phyloP scores from a whole-genome alignment of 2,329 filamentous ascomycete genomes.

The Stromatinia cepivora region DNA sequence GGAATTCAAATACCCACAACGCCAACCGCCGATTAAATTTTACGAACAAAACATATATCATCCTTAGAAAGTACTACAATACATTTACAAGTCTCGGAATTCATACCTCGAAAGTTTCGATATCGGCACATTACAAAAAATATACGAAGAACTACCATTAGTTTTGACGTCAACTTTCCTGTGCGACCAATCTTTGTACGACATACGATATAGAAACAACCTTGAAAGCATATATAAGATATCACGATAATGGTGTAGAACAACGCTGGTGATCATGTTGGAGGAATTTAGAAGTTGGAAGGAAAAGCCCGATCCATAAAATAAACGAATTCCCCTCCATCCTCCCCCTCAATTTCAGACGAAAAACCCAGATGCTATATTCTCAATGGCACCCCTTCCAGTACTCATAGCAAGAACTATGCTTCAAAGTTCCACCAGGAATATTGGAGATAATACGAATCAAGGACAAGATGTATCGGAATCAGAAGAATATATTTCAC shows the following conservation, averaged over 20 bases:
- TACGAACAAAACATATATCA: constrained; percentile 17
- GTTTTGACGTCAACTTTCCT: constrained; percentile 10
- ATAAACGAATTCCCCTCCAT: constrained; percentile 12
- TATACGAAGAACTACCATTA: not conserved
- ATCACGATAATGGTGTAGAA: constrained; percentile 22
- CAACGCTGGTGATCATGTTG: constrained; percentile 23
- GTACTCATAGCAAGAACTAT: constrained; percentile 26
- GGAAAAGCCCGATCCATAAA: constrained; percentile 25
- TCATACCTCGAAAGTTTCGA: not conserved
- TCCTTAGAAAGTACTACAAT: constrained; percentile 7
- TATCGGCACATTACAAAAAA: not conserved
- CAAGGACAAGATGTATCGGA: constrained; percentile 23
- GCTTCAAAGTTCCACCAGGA: constrained; percentile 21
- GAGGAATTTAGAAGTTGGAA: constrained; percentile 25
- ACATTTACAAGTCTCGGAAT: constrained; percentile 2
- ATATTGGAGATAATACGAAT: constrained; percentile 26
- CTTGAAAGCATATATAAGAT: constrained; percentile 1
- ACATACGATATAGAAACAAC: not conserved
- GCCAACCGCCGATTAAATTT: constrained; percentile 20
- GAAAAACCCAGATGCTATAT: not conserved
- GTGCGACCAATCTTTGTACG: not conserved
- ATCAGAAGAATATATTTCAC: constrained; percentile 33
- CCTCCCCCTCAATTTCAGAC: constrained; percentile 2
- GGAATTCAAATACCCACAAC: constrained; percentile 17
- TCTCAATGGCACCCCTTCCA: constrained; percentile 34